Base-by-base conservation (phyloP, 805 yeast species). In the Blastobotrys peoriensis region DNA sequence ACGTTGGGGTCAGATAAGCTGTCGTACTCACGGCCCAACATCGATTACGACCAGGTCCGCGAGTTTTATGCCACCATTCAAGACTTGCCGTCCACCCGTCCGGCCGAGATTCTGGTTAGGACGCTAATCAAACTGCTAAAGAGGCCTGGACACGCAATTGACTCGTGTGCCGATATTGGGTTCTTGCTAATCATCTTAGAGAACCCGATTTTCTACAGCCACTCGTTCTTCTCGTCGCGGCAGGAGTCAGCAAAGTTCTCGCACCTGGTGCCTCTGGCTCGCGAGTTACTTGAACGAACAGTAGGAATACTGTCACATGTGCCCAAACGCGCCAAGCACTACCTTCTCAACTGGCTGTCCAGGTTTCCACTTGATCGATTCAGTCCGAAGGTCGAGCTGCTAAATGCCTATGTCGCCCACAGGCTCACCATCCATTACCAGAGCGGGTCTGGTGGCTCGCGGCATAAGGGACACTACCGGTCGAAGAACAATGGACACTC, bases 401-500 rank as follows among this genome's bases (percentile, higher is more conserved):
- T 86, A 40, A 89, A 88, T 56, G 68, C 86, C 18, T 87, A 83
- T 62, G 73, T 88, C 30, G 83, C 94, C 0, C 86, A 84, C 57
- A 86, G 86, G 37, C 66, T 89, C 44, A 74, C 79, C 34, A 50
- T 73, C 60, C 56, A 57, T 27, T 58, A 55, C 40, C 35, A 49
- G 18, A 37, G 38, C 16, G 30, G 15, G 18, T 8, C 30, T 13
- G 8, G 10, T 25, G 30, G 30, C 8, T 25, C 30, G 30, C 15
- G 22, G 35, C 8, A 19, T 9, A 36, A 17, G 19, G 28, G 6
- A 17, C 40, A 36, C 16, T 5, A 36, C 10, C 13, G 25, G 10
- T 36, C 38, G n/a, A 36, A 13, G 13, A 13, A 13, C 13, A 25
- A 25, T 25, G n/a, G n/a, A n/a, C 30, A 25, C 30, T 25, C 30